Evolutionary conservation across 495 filamentous ascomycete species (phyloP), one percentile per base, ranked within the genome.

Genomic region (Penicillium nucicola): DNA sequence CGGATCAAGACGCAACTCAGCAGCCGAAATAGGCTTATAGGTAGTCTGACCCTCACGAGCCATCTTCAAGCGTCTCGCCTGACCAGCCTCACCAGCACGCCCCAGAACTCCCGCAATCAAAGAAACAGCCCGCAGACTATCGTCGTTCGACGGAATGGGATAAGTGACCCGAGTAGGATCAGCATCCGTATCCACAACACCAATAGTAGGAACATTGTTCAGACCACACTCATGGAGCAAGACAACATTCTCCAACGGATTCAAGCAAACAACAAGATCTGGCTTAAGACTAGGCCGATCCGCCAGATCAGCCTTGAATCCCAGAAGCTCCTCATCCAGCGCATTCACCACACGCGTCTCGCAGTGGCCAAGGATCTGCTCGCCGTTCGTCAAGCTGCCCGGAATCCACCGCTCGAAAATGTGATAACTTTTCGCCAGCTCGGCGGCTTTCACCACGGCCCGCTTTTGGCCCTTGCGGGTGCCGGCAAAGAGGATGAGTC

Each of bases 161-260:
- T 99, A 99, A 6, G 93, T 99, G 25, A 97, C 90, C 77, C 89
- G 90, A 1, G 88, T 90, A 4, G 93, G 90, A 70, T 99, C 83
- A 5, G 87, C 84, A 70, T 99, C 86, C 0, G 93, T 97, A 74
- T 99, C 93, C 43, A 97, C 84, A 35, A 99, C 75, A 15, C 91
- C 93, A 61, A 99, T 90, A 0, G 95, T 99, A 8, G 93, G 93
- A 45, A 99, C 86, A 62, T 85, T 88, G 58, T 88, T 86, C 50
- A 89, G 59, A 4, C 85, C 89, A 64, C 92, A 97, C 72, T 99
- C 93, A 62, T 95, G 88, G 65, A 99, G 70, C 65, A 96, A 52
- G 10, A 89, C 78, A 54, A 86, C 91, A 61, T 97, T 97, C 81
- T 99, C 95, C 34, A 91, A 48, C 39, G 91, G 91, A 65, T 97